These are phyloP conservation scores for Arthrinium phaeospermum DNA, from an alignment of 2,329 filamentous ascomycete genomes.

Conservation along the genomic window DNA sequence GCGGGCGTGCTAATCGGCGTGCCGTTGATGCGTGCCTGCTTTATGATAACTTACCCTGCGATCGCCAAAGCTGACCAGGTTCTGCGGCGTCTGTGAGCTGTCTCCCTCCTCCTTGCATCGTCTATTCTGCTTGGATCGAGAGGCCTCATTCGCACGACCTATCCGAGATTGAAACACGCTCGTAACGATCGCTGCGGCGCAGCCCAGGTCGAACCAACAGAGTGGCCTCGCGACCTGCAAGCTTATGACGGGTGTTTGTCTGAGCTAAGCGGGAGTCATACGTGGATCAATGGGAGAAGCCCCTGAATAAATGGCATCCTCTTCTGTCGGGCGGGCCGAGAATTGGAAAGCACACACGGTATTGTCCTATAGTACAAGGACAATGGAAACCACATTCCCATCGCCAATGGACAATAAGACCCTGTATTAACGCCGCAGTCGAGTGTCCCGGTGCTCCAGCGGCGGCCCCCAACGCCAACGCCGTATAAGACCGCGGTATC, in stretches of 20 bases:
- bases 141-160: not conserved
- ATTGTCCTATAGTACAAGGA: not conserved
- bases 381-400: not conserved
- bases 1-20: not conserved
- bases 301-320: not conserved
- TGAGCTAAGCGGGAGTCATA: not conserved
- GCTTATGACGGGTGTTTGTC: not conserved
- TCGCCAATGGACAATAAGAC: not conserved
- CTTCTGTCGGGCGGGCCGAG: not conserved
- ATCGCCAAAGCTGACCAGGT: not conserved
- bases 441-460: not conserved
- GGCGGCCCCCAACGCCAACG: not conserved
- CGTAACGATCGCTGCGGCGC: not conserved
- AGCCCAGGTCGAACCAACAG: not conserved
- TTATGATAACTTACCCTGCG: not conserved
- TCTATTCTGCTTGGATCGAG: not conserved
- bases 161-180: not conserved
- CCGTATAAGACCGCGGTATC: not conserved
- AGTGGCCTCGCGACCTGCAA: not conserved
- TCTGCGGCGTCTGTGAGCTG: no score
- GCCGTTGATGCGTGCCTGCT: not conserved
- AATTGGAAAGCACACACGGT: not conserved
- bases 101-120: not conserved
- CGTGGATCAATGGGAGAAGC: not conserved
- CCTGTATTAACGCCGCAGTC: not conserved